Conservation (phyloP, 1,284 basidiomycete species). For the Tilletia indica region DNA sequence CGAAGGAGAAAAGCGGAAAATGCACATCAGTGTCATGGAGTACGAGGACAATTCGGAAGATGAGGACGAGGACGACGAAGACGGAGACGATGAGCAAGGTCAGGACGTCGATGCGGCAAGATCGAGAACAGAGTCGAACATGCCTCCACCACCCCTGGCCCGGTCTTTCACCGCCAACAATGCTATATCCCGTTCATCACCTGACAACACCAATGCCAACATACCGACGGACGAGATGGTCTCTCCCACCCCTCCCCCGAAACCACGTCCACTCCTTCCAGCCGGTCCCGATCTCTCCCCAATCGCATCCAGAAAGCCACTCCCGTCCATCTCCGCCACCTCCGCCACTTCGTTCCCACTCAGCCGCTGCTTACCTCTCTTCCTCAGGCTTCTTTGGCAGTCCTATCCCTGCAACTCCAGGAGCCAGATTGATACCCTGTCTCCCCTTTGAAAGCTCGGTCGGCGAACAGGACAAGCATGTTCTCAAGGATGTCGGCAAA, state of each 20-base stretch:
- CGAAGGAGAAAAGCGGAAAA: conserved; percentile 71
- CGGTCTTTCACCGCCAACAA: background rate
- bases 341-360: no score
- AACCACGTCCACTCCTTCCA: background rate
- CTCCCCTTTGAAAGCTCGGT: no score
- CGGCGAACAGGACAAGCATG: no score
- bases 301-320: no score
- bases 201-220: background rate
- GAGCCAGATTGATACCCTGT: no score
- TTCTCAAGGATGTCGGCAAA: no score
- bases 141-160: background rate
- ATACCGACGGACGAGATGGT: background rate
- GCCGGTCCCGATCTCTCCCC: no score
- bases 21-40: conserved; percentile 85
- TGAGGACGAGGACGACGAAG: conserved; percentile 17
- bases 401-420: no score
- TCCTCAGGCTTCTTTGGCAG: no score
- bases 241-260: background rate
- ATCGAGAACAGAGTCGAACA: background rate
- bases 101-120: background rate
- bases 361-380: no score
- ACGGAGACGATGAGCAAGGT: background rate
- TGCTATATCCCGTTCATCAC: background rate
- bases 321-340: no score
- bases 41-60: conserved; percentile 30